phyloP scores from a whole-genome alignment of 192 early-diverging fungal species.

The Dissophora ornata region DNA sequence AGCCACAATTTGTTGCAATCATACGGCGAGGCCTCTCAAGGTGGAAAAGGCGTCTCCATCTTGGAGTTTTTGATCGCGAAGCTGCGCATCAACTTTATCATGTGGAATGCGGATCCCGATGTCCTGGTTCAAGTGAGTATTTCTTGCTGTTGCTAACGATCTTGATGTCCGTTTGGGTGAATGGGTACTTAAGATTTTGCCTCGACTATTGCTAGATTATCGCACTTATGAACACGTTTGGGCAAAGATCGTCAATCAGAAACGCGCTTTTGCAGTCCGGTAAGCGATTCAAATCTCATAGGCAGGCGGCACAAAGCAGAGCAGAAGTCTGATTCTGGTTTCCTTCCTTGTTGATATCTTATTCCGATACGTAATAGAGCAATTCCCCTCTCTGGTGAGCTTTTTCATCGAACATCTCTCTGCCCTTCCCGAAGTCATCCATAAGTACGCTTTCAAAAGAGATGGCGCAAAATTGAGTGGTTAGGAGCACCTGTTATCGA shows the following conservation, averaged over 20 bases:
- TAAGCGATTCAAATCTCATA: constrained; percentile 13
- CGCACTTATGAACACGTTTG: constrained; percentile 58
- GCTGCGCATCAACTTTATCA: constrained; percentile 67
- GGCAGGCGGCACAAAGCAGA: no score
- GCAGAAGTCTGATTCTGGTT: no score
- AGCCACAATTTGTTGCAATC: constrained; percentile 65
- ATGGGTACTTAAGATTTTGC: no score
- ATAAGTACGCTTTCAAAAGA: constrained; percentile 73
- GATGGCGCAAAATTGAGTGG: no score
- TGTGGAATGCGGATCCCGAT: constrained; percentile 80
- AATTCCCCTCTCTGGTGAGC: constrained; percentile 67
- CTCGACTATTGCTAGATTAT: constrained; percentile 50
- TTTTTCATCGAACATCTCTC: constrained; percentile 70
- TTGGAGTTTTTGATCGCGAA: constrained; percentile 73
- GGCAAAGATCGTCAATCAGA: constrained; percentile 48
- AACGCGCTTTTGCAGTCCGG: constrained; percentile 64
- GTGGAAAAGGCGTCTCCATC: constrained; percentile 65
- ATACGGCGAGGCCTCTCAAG: constrained; percentile 63
- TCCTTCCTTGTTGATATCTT: no score
- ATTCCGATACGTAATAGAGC: no score
- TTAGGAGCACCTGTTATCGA: no score
- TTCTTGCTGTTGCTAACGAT: no score
- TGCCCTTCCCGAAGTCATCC: constrained; percentile 67
- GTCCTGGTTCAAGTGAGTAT: constrained; percentile 66
- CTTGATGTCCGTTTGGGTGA: no score